Evolutionary conservation across 2,329 filamentous ascomycete species (phyloP).

Genomic region (Exophiala calicioides): DNA sequence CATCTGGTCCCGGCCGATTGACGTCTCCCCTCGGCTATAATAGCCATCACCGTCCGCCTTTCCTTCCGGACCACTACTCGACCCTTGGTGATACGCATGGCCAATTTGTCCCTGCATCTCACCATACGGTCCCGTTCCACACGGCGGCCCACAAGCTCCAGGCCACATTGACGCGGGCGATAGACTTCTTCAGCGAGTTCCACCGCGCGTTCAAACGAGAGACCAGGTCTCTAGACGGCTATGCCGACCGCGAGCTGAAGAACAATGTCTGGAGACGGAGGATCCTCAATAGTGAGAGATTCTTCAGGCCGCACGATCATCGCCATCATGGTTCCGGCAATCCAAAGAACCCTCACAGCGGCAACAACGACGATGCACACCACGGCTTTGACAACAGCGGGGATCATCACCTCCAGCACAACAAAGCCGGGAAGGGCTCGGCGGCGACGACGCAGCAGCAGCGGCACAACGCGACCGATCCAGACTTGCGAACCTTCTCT

Average conservation of each 20-base stretch:
- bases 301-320: neutral
- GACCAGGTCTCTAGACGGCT: neutral
- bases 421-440: neutral
- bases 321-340: no score
- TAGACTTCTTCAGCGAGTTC: constrained; percentile 2
- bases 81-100: neutral
- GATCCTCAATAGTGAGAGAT: constrained; percentile 2
- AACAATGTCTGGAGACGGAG: neutral
- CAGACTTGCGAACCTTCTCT: constrained; percentile 1
- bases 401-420: neutral
- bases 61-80: neutral
- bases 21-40: no score
- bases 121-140: neutral
- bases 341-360: no score
- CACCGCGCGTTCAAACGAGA: neutral
- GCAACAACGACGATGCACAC: neutral
- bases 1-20: no score
- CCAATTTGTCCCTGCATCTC: neutral
- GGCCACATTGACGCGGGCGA: neutral
- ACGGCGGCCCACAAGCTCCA: neutral
- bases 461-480: neutral
- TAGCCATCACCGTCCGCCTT: neutral
- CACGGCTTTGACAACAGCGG: neutral
- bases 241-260: neutral
- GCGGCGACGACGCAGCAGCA: no score